Evolutionary conservation across 208 protist species (phyloP), one percentile per base, ranked within the genome.

Genomic region (Crithidia expoeki): DNA sequence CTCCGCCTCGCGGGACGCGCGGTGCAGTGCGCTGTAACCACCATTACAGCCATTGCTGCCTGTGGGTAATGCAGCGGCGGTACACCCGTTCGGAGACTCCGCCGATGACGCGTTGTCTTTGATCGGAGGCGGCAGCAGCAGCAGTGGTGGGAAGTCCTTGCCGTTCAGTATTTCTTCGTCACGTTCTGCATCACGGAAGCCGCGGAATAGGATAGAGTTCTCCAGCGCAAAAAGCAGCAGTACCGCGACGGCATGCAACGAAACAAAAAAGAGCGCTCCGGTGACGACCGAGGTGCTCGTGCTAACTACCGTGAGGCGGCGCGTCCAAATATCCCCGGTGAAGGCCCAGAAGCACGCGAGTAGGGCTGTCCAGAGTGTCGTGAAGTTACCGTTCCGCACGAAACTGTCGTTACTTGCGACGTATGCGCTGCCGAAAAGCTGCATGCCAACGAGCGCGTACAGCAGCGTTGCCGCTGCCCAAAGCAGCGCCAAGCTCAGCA

Each of bases 401-500:
- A 65, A 40, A 1, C 27, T n/a, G 38, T 46, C 34, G 17, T 30
- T 19, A 40, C 56, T 17, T n/a, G 67, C 69, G 9, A 49, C 40
- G 40, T 72, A 71, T 4, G 63, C 53, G 5, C 34, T 55, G 38
- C 67, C 56, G 67, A 92, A 92, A 0, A 90, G 57, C 50, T 92
- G 79, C 81, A 89, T 82, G 34, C 85, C 84, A 2, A 90, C 10
- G 30, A 87, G 27, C 0, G 84, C 73, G 70, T 88, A 94, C 25
- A 90, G 64, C 21, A 82, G 42, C 16, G 88, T 28, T 1, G 74
- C 51, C 1, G 68, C 42, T 0, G 34, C 36, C 32, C 69, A 46
- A 23, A 90, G 61, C 30, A 83, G 27, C 17, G 65, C 58, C n/a
- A 74, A 16, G 36, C 71, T 61, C 19, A 68, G n/a, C 21, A 90